Conservation (phyloP, 345 rosid genomes). For the Abelmoschus esculentus region DNA sequence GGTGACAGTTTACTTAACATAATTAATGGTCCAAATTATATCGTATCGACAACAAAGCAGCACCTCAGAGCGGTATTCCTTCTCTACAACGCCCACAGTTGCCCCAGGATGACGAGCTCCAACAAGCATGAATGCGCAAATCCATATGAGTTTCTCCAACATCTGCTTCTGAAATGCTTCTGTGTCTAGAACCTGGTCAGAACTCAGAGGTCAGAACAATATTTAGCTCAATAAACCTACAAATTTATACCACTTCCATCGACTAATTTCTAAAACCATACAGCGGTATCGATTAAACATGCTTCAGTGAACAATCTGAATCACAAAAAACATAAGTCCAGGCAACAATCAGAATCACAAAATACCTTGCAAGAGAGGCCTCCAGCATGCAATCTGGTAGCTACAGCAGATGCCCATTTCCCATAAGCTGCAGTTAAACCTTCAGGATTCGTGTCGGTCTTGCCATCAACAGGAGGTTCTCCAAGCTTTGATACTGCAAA, state of each 20-base stretch:
- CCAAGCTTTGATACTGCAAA: constrained; percentile 94
- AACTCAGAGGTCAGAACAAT: background rate
- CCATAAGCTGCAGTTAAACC: constrained; percentile 94
- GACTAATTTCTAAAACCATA: background rate
- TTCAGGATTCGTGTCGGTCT: constrained; percentile 81
- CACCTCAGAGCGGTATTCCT: constrained; percentile 76
- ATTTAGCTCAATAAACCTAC: background rate
- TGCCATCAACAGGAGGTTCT: constrained; percentile 82
- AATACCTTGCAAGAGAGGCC: constrained; percentile 88
- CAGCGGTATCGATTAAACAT: no score
- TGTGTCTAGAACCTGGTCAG: constrained; percentile 68
- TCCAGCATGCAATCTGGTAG: constrained; percentile 72
- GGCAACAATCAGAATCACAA: background rate
- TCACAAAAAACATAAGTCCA: background rate
- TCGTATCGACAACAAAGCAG: background rate
- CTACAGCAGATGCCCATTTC: constrained; percentile 59
- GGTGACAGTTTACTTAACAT: background rate
- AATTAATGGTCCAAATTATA: background rate
- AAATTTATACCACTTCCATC: background rate
- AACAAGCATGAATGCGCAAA: constrained; percentile 93
- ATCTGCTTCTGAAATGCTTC: constrained; percentile 93
- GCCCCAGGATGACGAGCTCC: constrained; percentile 99
- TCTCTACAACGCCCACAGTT: constrained; percentile 79
- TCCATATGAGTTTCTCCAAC: constrained; percentile 94
- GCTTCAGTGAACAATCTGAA: background rate